Evolutionary conservation across 2,329 filamentous ascomycete species (phyloP), one percentile per base, ranked within the genome.

Genomic region (Trichoderma hamatum): DNA sequence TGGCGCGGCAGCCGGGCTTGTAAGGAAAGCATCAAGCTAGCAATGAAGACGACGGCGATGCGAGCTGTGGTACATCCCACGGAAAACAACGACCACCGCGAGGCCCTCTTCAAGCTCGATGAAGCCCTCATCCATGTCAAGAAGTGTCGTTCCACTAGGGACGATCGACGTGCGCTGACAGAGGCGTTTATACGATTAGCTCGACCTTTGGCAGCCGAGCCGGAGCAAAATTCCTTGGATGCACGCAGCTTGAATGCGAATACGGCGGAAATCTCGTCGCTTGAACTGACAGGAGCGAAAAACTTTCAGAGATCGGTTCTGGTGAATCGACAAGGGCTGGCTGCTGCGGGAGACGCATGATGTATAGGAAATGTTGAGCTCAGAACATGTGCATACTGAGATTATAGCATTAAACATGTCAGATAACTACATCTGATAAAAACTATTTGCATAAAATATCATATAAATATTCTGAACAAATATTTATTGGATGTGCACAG

Each of bases 1-100:
- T 81, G 80, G 80, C 76, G 79, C n/a, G 78, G 78, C 11, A 78
- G 77, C 59, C 75, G 74, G 43, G 74, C 74, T 43, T 80, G 79
- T 72, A 80, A 80, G 65, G 76, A 79, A 68, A 78, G 75, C n/a
- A 73, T 81, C 72, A 81, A 80, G 70, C 72, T 77, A 28, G 79
- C 78, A 10, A 80, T 80, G 74, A 80, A 80, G 71, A 73, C 74
- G 21, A 71, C 77, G 34, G 76, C 76, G 24, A 72, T 72, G 66
- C 76, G 78, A 21, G 72, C 72, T 5, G 67, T 72, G 5, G 73
- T 63, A 3, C 55, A 70, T 51, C 24, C 59, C 6, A 5, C 69
- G 19, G 58, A 71, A 14, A 68, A 60, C n/a, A 49, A 61, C 13
- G 34, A 59, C 19, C 77, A 79, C 26, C 72, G 71, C 28, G 58